Evolutionary conservation across 306 rosid genomes (phyloP), one percentile per base, ranked within the genome.

Genomic region (Leucaena leucocephala): DNA sequence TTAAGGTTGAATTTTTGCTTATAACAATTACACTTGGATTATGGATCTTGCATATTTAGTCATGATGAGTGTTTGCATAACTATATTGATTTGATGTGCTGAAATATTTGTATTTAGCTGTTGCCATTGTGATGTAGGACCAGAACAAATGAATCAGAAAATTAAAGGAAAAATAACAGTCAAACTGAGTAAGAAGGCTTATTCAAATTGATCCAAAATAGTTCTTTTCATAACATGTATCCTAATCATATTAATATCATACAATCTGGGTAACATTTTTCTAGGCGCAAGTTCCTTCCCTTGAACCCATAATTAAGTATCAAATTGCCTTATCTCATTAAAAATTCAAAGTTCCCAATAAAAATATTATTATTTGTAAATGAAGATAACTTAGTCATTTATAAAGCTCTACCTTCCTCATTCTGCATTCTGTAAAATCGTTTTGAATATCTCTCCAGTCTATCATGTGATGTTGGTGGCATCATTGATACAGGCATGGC

Each of bases 401-500:
- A 39, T 16, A 39, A 34, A 66, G 17, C 39, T 39, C 27, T 64
- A 15, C 16, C 8, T 64, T 64, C 69, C 15, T 63, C 44, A 13
- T 14, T 64, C 5, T 36, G 4, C 38, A 64, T 2, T 63, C 21
- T 35, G 10, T 35, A 33, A 6, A 63, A 33, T 14, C 67, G 19
- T 15, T 33, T 35, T 14, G 21, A 15, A 64, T 64, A 3, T 40
- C 34, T 66, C 27, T 57, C 19, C 4, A 17, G 15, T 66, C 6
- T 39, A 12, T 42, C 8, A 36, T 79, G 63, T 73, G 68, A 44
- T 27, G 75, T 55, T 83, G 42, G 80, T 46, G 4, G 27, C 49
- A 55, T 74, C 33, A 68, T 72, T 77, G 44, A 82, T n/a, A 77
- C 77, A 94, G 98, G 98, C 89, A 74, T 92, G 97, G 97, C 71